Conservation (phyloP, 768 basidiomycete species). For the Kockovaella imperatae region DNA sequence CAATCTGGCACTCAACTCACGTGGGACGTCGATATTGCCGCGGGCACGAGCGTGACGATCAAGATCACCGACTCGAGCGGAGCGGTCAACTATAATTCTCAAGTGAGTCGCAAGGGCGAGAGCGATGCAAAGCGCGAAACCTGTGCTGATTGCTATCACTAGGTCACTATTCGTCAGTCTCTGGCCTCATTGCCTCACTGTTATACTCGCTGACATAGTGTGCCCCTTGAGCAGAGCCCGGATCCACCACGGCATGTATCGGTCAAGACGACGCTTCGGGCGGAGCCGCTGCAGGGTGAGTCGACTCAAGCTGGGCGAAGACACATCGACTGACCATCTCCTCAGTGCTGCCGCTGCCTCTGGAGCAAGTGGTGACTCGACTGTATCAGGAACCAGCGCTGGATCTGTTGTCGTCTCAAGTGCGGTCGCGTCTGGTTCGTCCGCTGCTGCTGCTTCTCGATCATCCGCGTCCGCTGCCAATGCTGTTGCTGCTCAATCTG, state of each 20-base stretch:
- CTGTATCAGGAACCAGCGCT: too few species aligned
- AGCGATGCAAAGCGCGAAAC: too few species aligned
- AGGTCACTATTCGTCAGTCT: constrained; percentile 15
- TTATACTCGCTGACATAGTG: not conserved
- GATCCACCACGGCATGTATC: constrained; percentile 10
- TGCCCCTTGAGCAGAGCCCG: constrained; percentile 7
- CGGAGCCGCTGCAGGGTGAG: too few species aligned
- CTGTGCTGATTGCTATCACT: too few species aligned
- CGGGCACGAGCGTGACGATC: constrained; percentile 52
- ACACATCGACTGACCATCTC: too few species aligned
- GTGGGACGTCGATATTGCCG: constrained; percentile 34
- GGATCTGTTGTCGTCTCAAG: too few species aligned
- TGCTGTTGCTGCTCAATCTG: not conserved
- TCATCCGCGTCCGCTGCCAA: not conserved
- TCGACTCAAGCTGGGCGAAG: too few species aligned
- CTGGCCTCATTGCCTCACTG: not conserved
- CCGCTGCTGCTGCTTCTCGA: too few species aligned
- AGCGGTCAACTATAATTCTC: constrained; percentile 21
- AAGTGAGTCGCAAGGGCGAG: too few species aligned
- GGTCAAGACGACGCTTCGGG: not conserved
- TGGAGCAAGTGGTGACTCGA: not conserved
- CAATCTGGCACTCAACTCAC: constrained; percentile 22
- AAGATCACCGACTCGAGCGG: constrained; percentile 59
- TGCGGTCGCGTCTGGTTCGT: too few species aligned
- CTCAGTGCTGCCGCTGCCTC: not conserved